These are phyloP conservation scores for Paecilomyces formosus DNA, from an alignment of 2,329 filamentous ascomycete genomes.

Conservation along the genomic window DNA sequence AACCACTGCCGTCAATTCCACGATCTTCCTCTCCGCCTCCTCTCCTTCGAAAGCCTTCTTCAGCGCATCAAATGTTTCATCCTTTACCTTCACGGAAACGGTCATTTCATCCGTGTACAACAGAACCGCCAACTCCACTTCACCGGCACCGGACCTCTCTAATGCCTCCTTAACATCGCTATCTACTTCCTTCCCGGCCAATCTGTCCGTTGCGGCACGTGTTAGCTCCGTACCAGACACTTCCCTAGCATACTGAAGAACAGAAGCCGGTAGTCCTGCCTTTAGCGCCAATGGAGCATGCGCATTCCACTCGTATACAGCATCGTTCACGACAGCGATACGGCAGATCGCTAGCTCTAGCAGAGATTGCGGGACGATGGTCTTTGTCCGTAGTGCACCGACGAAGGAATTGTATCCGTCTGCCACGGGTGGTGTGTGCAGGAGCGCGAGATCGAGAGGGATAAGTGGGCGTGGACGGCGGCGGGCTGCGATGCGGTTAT, in stretches of 20 bases:
- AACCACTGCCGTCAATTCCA: slow-evolving; percentile 77
- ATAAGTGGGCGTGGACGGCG: slow-evolving; percentile 64
- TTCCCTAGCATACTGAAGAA: slow-evolving; percentile 45
- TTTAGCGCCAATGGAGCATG: slow-evolving; percentile 60
- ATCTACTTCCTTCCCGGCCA: slow-evolving; percentile 33
- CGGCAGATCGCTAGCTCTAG: slow-evolving; percentile 74
- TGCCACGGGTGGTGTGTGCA: slow-evolving; percentile 67
- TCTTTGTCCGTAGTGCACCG: slow-evolving; percentile 47
- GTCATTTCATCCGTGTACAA: slow-evolving; percentile 81
- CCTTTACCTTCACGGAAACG: slow-evolving; percentile 57
- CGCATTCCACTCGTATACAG: slow-evolving; percentile 78
- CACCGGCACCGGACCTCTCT: slow-evolving; percentile 37
- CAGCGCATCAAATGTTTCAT: slow-evolving; percentile 59
- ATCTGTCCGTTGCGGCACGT: background rate
- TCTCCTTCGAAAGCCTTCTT: slow-evolving; percentile 33
- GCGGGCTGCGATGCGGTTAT: slow-evolving; percentile 57
- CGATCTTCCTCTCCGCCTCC: slow-evolving; percentile 66
- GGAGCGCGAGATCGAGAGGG: slow-evolving; percentile 65
- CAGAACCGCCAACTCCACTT: slow-evolving; percentile 60
- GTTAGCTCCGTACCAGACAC: slow-evolving; percentile 35
- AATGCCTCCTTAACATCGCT: slow-evolving; percentile 34
- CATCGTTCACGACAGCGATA: slow-evolving; percentile 70
- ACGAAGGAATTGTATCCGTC: slow-evolving; percentile 60
- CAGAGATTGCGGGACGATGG: slow-evolving; percentile 41
- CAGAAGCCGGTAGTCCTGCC: slow-evolving; percentile 24